Evolutionary conservation across 139 green algal species (phyloP), one percentile per base, ranked within the genome.

Genomic region (Edaphochlamys debaryana): DNA sequence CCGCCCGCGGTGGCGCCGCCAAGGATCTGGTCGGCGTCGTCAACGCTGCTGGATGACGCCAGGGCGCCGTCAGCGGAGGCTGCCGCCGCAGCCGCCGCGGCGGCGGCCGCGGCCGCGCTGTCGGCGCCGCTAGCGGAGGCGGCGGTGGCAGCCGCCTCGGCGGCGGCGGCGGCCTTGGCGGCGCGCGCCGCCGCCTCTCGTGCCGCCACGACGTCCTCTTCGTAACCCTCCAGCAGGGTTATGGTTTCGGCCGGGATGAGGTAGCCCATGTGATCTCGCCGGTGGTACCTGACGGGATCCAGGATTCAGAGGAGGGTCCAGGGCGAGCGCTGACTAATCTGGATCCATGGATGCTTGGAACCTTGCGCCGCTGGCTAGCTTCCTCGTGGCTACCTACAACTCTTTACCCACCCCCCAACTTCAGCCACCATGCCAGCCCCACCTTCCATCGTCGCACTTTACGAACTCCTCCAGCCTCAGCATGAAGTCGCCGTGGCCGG

Each of bases 221-320:
- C 87, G 63, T 88, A 93, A 40, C 90, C 90, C 69, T 92, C 90
- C 34, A 93, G 80, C 62, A 93, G 78, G 0, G 90, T 93, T 30
- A 91, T 60, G 23, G 85, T 91, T n/a, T 90, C 89, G 9, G 80
- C 69, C 25, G 83, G 86, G 38, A 89, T 84, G 30, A 90, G 50
- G 68, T 90, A 90, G 2, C 90, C 90, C 84, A 93, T 86, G 86
- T 93, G 87, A 75, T 93, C 90, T 4, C 84, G 67, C 37, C 90
- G 84, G 72, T 92, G 87, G 67, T 86, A 91, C 82, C 89, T 90
- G 86, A 54, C 45, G 45, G 45, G 45, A 76, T 19, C 6, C 6
- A 29, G 22, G 23, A 9, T 3, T 4, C 34, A 20, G 9, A 42
- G 41, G 69, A 15, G 17, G 4, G 69, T 4, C 40, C 15, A 40